A percentile compares a stretch with the other conserved stretches of the same genome.
phyloP scores from a whole-genome alignment of 1,284 basidiomycete genomes.

The Meira nashicola region DNA sequence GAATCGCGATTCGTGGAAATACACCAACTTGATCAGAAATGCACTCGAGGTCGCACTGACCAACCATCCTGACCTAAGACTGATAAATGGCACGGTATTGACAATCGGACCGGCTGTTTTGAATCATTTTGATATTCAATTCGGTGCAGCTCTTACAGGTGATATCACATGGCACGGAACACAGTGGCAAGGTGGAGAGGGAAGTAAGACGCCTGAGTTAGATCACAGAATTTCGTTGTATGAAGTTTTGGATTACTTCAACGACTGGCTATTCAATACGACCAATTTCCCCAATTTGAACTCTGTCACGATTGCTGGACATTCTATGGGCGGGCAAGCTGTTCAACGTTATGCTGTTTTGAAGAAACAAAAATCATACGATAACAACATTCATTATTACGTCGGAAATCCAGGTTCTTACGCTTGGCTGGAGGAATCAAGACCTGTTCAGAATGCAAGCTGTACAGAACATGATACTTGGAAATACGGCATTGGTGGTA shows the following conservation, averaged over 20 bases:
- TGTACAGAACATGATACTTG: constrained; percentile 26
- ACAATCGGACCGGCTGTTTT: constrained; percentile 41
- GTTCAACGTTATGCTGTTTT: constrained; percentile 34
- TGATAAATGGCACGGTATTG: constrained; percentile 23
- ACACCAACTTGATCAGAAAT: constrained; percentile 38
- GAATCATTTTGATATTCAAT: constrained; percentile 27
- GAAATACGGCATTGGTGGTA: constrained; percentile 33
- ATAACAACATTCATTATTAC: constrained; percentile 29
- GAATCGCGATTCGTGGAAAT: constrained; percentile 46
- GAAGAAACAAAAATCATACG: constrained; percentile 23
- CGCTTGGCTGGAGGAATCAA: constrained; percentile 27
- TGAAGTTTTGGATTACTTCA: constrained; percentile 34
- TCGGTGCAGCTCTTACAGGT: constrained; percentile 23
- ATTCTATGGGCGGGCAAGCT: constrained; percentile 47
- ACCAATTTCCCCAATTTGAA: constrained; percentile 33
- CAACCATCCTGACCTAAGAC: constrained; percentile 9
- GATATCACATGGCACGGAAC: constrained; percentile 36
- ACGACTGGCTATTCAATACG: constrained; percentile 37
- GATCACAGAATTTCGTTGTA: constrained; percentile 27
- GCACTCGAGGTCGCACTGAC: constrained; percentile 16
- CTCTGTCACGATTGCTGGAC: constrained; percentile 36
- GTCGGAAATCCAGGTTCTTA: constrained; percentile 44
- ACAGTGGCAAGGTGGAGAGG: constrained; percentile 40
- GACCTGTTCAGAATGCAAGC: constrained; percentile 21
- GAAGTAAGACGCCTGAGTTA: constrained; percentile 20